Percentiles rank a stretch among this genome's conserved stretches.
These are phyloP conservation scores for Tilletia indica DNA, from an alignment of 1,284 basidiomycete genomes.

Conservation along the genomic window DNA sequence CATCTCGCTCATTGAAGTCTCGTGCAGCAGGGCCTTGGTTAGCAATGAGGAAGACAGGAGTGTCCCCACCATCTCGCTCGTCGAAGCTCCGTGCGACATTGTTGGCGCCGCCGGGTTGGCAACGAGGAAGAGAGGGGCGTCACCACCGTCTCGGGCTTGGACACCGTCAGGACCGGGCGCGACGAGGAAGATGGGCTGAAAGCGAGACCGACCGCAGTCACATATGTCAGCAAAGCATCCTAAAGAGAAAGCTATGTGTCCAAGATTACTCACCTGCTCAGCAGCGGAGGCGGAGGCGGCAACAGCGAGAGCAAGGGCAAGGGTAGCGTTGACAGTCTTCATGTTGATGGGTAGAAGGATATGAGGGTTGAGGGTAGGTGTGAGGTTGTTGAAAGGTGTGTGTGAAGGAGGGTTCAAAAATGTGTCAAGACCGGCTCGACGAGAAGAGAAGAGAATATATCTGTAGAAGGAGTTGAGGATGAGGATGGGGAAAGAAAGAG, in stretches of 20 bases:
- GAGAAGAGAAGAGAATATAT: neutral
- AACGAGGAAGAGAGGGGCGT: neutral
- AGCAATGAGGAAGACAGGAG: too few species aligned
- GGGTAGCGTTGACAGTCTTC: neutral
- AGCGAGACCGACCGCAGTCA: neutral
- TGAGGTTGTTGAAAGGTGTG: neutral
- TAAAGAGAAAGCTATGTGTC: neutral
- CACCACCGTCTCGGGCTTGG: neutral
- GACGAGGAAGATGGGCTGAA: neutral
- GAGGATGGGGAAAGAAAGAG: neutral
- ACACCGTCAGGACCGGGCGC: neutral
- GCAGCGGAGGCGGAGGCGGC: conserved; percentile 2
- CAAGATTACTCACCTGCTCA: neutral
- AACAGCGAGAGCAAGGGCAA: conserved; percentile 8
- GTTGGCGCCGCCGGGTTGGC: neutral
- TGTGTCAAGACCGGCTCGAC: conserved; percentile 17
- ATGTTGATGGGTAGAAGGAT: neutral
- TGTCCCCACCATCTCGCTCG: too few species aligned
- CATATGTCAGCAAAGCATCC: neutral
- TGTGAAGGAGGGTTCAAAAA: neutral
- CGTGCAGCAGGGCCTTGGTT: too few species aligned
- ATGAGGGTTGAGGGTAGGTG: neutral
- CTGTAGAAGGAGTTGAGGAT: neutral
- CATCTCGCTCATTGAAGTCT: too few species aligned
- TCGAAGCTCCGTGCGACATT: too few species aligned